Base-by-base conservation (phyloP, 768 basidiomycete genomes). In the Russula abietina region DNA sequence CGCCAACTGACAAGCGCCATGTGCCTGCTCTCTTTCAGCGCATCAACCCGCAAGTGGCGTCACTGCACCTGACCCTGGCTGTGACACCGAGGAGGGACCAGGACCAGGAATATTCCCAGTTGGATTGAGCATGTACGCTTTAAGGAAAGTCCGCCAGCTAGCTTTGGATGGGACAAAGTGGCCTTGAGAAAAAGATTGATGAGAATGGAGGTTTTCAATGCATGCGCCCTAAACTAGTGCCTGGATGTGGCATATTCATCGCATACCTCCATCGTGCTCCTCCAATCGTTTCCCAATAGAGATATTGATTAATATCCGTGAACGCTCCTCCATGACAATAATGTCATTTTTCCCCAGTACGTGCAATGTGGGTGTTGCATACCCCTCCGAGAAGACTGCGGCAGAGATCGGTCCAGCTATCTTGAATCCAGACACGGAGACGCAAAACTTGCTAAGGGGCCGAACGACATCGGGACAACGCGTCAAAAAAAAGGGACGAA, bases 161-260 rank as follows among this genome's bases (percentile, higher is more conserved):
- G 81, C 83, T 68, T 87, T 89, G 11, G 85, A 86, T 1, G 92
- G 92, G 4, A 93, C 84, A 67, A 91, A 91, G 72, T 94, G 91
- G 9, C 90, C 91, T 92, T 6, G 16, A 32, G 46, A 26, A 53
- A 41, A 50, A 16, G 10, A 16, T 17, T 6, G 33, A 19, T 50
- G 52, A 57, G n/a, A 45, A 52, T 48, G 45, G 43, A 55, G 19
- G 26, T 48, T 32, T 16, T 17, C 45, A 36, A 30, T 33, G 9
- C 30, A 17, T 41, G 57, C 11, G 45, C n/a, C 39, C 54, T n/a
- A n/a, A n/a, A n/a, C 11, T 3, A 14, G 30, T 30, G 9, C 30
- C 3, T 6, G 30, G 32, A 55, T 1, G 22, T 16, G 33, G 1
- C 3, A 30, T 19, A 50, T 14, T 38, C 7, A 26, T 56, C 2